Evolutionary conservation across 2,329 filamentous ascomycete genomes (phyloP).

Genomic region (Aspergillus carbonarius): DNA sequence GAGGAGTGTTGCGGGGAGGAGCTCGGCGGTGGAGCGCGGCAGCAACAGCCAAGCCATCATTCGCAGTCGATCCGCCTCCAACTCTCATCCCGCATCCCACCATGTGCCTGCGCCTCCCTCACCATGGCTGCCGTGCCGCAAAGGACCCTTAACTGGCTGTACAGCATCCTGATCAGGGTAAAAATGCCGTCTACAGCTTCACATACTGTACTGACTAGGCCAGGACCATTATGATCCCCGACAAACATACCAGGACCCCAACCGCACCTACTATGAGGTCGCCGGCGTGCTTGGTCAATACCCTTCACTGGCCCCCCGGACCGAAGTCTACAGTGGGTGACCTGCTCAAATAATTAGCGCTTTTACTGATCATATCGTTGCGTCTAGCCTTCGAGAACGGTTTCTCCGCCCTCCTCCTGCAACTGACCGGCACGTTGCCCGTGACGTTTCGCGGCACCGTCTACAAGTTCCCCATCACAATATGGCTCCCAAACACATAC

Average conservation of each 20-base stretch:
- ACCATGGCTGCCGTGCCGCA: slow-evolving; percentile 71
- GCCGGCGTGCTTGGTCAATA: slow-evolving; percentile 78
- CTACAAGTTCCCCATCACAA: slow-evolving; percentile 85
- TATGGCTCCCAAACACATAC: slow-evolving; percentile 93
- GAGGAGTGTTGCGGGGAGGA: slow-evolving; percentile 15
- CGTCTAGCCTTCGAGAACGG: slow-evolving; percentile 83
- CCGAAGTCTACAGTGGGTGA: slow-evolving; percentile 86
- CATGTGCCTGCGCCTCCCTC: slow-evolving; percentile 9
- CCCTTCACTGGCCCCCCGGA: slow-evolving; percentile 77
- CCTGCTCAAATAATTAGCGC: background rate
- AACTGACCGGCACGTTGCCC: slow-evolving; percentile 84
- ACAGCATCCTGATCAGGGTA: slow-evolving; percentile 81
- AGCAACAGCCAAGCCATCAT: background rate
- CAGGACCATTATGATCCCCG: slow-evolving; percentile 40
- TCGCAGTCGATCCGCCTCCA: slow-evolving; percentile 3
- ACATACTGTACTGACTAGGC: slow-evolving; percentile 6
- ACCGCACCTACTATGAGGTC: slow-evolving; percentile 88
- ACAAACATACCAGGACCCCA: slow-evolving; percentile 91
- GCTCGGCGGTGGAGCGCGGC: slow-evolving; percentile 1
- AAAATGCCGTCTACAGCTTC: background rate
- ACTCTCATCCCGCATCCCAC: slow-evolving; percentile 8
- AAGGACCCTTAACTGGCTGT: slow-evolving; percentile 91
- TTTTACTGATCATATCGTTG: background rate
- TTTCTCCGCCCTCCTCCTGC: slow-evolving; percentile 78
- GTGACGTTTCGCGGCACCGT: slow-evolving; percentile 83